A percentile compares a stretch with the other conserved stretches of the same genome.
Evolutionary conservation across 768 basidiomycete genomes (phyloP).

Genomic region (Boletus patriciae): DNA sequence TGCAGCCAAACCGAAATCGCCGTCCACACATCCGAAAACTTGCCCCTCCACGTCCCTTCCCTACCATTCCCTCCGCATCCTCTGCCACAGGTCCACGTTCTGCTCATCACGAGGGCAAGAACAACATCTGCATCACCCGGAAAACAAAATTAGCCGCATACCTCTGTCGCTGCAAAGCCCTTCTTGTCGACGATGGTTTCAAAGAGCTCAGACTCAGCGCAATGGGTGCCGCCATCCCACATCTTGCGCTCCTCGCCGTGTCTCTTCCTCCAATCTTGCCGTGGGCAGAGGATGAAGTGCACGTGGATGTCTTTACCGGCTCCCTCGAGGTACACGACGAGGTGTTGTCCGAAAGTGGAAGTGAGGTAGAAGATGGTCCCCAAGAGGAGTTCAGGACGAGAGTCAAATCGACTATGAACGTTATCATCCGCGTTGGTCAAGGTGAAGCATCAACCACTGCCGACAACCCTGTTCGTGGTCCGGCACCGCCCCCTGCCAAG

Average conservation of each 20-base stretch:
- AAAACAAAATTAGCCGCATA: slow-evolving; percentile 72
- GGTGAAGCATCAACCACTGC: slow-evolving; percentile 42
- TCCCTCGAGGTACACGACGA: slow-evolving; percentile 79
- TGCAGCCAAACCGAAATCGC: slow-evolving; percentile 9
- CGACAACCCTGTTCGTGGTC: slow-evolving; percentile 1
- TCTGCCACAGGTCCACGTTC: slow-evolving; percentile 82
- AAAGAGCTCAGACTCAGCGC: slow-evolving; percentile 74
- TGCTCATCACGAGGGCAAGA: slow-evolving; percentile 76
- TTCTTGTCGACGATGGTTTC: slow-evolving; percentile 75
- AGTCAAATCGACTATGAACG: slow-evolving; percentile 65
- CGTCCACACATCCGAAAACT: slow-evolving; percentile 58
- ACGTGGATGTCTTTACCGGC: slow-evolving; percentile 62
- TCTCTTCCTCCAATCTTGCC: slow-evolving; percentile 75
- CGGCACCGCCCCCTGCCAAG: slow-evolving; percentile 1
- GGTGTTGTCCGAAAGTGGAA: slow-evolving; percentile 43
- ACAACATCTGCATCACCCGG: slow-evolving; percentile 76
- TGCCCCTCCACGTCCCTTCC: slow-evolving; percentile 71
- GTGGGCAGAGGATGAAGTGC: slow-evolving; percentile 60
- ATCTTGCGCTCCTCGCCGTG: slow-evolving; percentile 64
- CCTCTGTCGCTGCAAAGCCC: slow-evolving; percentile 72
- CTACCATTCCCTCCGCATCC: slow-evolving; percentile 70
- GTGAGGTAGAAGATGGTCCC: slow-evolving; percentile 60
- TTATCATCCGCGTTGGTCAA: slow-evolving; percentile 62
- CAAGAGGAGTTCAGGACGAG: slow-evolving; percentile 59
- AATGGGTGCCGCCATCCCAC: slow-evolving; percentile 89